Conservation (phyloP, 306 rosid genomes). For the Acacia confusa region DNA sequence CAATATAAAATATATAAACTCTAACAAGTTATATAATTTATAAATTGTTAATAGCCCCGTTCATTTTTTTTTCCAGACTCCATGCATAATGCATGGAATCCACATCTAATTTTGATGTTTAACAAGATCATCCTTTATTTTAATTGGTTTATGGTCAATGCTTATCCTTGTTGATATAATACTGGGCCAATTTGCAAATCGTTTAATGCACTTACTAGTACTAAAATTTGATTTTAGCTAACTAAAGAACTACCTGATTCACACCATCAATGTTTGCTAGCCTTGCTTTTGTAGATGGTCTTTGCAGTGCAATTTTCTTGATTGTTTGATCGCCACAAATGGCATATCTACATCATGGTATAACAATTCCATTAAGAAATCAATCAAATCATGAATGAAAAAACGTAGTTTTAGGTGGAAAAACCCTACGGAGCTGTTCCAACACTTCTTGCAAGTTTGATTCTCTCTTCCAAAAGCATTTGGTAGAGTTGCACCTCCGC, state of each 20-base stretch:
- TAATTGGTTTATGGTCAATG: not conserved
- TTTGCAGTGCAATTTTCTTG: conserved; percentile 63
- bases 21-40: not conserved
- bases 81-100: not conserved
- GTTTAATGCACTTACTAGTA: not conserved
- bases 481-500: conserved; percentile 63
- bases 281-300: conserved; percentile 91
- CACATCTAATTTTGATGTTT: conserved; percentile 3
- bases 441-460: conserved; percentile 67
- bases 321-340: conserved; percentile 89
- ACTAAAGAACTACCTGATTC: conserved; percentile 67
- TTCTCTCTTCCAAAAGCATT: conserved; percentile 84
- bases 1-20: not conserved
- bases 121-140: not conserved
- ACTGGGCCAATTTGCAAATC: conserved; percentile 3
- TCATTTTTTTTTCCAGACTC: not conserved
- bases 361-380: conserved; percentile 7
- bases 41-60: not conserved
- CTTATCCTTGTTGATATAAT: conserved; percentile 9
- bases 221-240: not conserved
- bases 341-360: conserved; percentile 64
- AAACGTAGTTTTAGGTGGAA: conserved; percentile 15
- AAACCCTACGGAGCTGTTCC: conserved; percentile 88
- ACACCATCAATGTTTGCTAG: conserved; percentile 88
- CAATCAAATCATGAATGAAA: conserved; percentile 2